phyloP scores from a whole-genome alignment of 2,329 filamentous ascomycete species.

The Pseudonectria foliicola region DNA sequence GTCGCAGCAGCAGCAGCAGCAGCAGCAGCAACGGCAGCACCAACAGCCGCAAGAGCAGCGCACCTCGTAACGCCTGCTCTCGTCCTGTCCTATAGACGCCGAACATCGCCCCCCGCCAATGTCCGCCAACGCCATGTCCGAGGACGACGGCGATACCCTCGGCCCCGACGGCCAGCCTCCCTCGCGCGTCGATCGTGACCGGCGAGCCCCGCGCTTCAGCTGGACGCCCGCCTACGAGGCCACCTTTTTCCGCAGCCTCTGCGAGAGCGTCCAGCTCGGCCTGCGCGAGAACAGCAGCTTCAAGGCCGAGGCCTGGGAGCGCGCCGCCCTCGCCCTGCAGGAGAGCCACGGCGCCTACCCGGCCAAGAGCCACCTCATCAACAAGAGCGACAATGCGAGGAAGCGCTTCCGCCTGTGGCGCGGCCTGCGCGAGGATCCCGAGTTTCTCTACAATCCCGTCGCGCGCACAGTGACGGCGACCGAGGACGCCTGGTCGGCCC shows the following conservation, averaged over 20 bases:
- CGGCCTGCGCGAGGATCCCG: conserved; percentile 49
- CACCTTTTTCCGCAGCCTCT: conserved; percentile 54
- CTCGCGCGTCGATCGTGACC: conserved; percentile 31
- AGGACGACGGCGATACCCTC: conserved; percentile 31
- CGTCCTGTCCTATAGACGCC: too few relatives aligned
- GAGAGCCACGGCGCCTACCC: conserved; percentile 49
- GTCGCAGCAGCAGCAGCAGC: too few relatives aligned
- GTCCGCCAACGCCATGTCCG: conserved; percentile 25
- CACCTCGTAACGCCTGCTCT: too few relatives aligned
- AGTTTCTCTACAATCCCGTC: conserved; percentile 46
- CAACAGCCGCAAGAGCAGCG: too few relatives aligned
- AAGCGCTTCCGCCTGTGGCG: conserved; percentile 58
- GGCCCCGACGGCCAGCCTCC: conserved; percentile 28
- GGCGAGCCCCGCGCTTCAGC: conserved; percentile 47
- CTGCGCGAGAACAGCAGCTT: conserved; percentile 53
- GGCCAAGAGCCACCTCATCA: conserved; percentile 55
- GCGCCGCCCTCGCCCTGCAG: conserved; percentile 46
- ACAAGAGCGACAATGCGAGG: conserved; percentile 57
- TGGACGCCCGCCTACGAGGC: conserved; percentile 53
- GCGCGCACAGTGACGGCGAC: conserved; percentile 46
- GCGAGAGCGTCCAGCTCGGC: conserved; percentile 51
- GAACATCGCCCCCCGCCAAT: conserved; percentile 1
- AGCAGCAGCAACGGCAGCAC: too few relatives aligned
- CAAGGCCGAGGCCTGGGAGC: conserved; percentile 55
- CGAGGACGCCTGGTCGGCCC: conserved; percentile 50